Evolutionary conservation across 2,329 filamentous ascomycete genomes (phyloP).

Genomic region (Hymenoscyphus albidus): DNA sequence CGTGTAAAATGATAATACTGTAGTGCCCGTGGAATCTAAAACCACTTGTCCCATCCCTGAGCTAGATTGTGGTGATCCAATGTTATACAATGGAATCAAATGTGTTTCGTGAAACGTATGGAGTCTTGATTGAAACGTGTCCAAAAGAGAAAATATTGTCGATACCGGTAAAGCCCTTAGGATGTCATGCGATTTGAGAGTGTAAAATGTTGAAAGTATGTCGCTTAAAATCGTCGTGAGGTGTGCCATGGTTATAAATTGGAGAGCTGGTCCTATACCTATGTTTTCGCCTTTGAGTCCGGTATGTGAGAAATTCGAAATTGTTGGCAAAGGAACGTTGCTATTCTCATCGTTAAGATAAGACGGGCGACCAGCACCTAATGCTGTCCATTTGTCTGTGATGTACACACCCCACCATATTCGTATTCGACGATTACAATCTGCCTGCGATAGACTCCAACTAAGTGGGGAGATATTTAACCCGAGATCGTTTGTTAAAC

Average conservation of each 20-base stretch:
- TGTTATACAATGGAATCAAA: slow-evolving; percentile 21
- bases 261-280: slow-evolving; percentile 19
- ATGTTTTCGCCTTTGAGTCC: slow-evolving; percentile 33
- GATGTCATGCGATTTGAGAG: slow-evolving; percentile 28
- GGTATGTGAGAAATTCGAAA: slow-evolving; percentile 34
- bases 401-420: slow-evolving; percentile 63
- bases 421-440: slow-evolving; percentile 44
- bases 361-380: slow-evolving; percentile 54
- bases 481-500: slow-evolving; percentile 31
- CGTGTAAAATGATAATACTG: slow-evolving; percentile 25
- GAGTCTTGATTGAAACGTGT: slow-evolving; percentile 22
- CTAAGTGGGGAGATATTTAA: slow-evolving; percentile 30
- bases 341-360: slow-evolving; percentile 31
- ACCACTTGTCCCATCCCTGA: neutral
- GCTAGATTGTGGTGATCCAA: slow-evolving; percentile 5
- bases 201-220: slow-evolving; percentile 48
- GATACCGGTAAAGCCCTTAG: slow-evolving; percentile 19
- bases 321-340: slow-evolving; percentile 43
- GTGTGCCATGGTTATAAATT: slow-evolving; percentile 48
- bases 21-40: slow-evolving; percentile 21
- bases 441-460: slow-evolving; percentile 31
- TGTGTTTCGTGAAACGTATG: slow-evolving; percentile 22
- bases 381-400: slow-evolving; percentile 59
- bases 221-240: slow-evolving; percentile 49
- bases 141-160: slow-evolving; percentile 21